Evolutionary conservation across 2,329 filamentous ascomycete genomes (phyloP).

Genomic region (Aspergillus fumigatus): DNA sequence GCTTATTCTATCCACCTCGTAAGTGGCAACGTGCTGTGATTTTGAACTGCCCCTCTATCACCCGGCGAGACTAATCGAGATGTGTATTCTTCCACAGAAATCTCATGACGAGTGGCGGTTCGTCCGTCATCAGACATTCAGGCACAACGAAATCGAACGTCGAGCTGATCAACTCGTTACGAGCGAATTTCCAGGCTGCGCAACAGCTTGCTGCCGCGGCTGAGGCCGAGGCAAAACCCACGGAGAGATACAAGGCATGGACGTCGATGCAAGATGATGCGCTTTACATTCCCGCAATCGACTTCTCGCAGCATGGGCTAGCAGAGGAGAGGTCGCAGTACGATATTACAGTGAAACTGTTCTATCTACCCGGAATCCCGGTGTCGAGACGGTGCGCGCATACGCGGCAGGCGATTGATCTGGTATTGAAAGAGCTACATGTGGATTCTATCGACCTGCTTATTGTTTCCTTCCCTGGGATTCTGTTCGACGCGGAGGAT

Average conservation of each 20-base stretch:
- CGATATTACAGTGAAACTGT: slow-evolving; percentile 92
- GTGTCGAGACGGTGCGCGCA: slow-evolving; percentile 62
- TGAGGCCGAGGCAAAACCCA: slow-evolving; percentile 5
- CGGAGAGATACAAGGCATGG: slow-evolving; percentile 51
- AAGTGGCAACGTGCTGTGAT: slow-evolving; percentile 37
- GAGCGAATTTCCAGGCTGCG: slow-evolving; percentile 73
- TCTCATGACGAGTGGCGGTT: slow-evolving; percentile 76
- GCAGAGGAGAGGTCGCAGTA: slow-evolving; percentile 79
- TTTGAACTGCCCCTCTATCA: slow-evolving; percentile 4
- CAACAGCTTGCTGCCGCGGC: slow-evolving; percentile 53
- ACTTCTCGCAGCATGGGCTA: slow-evolving; percentile 66
- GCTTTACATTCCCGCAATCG: slow-evolving; percentile 73
- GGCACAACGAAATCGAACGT: slow-evolving; percentile 81
- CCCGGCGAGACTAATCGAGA: slow-evolving; percentile 3
- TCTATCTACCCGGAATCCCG: slow-evolving; percentile 74
- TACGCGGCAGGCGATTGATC: slow-evolving; percentile 69
- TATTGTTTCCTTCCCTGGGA: slow-evolving; percentile 87
- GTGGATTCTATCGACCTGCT: slow-evolving; percentile 76
- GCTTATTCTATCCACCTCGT: slow-evolving; percentile 83
- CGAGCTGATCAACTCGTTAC: slow-evolving; percentile 83
- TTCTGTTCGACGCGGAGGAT: slow-evolving; percentile 89
- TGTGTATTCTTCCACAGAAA: slow-evolving; percentile 51
- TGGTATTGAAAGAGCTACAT: slow-evolving; percentile 76
- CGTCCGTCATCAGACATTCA: slow-evolving; percentile 76
- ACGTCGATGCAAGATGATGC: slow-evolving; percentile 58